Conservation (phyloP, 257 asterid species). For the Forsythia suspensa region DNA sequence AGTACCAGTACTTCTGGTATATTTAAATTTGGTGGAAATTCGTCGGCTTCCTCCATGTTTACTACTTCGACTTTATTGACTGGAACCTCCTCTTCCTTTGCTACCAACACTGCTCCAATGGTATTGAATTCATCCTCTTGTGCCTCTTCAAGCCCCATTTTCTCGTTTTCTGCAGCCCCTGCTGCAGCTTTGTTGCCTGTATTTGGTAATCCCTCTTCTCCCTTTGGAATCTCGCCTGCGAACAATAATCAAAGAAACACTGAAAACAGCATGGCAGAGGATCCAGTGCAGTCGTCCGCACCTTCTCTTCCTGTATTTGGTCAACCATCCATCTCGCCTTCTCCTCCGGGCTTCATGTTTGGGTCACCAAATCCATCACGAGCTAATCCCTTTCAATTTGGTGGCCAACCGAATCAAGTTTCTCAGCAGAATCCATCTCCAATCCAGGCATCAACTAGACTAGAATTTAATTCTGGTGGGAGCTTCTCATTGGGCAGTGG, state of each 20-base stretch:
- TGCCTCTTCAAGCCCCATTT: slow-evolving; percentile 34
- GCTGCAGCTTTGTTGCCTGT: slow-evolving; percentile 28
- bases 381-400: slow-evolving; percentile 52
- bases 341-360: slow-evolving; percentile 46
- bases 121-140: slow-evolving; percentile 40
- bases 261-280: slow-evolving; percentile 93
- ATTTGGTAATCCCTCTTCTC: slow-evolving; percentile 27
- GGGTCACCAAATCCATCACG: slow-evolving; percentile 44
- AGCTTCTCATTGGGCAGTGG: slow-evolving; percentile 83
- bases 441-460: slow-evolving; percentile 55
- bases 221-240: slow-evolving; percentile 39
- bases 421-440: slow-evolving; percentile 41
- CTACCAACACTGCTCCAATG: slow-evolving; percentile 34
- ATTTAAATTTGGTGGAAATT: slow-evolving; percentile 41
- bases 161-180: slow-evolving; percentile 40
- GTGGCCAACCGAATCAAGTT: slow-evolving; percentile 57
- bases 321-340: slow-evolving; percentile 43
- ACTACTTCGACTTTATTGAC: slow-evolving; percentile 38
- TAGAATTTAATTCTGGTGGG: slow-evolving; percentile 57
- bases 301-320: slow-evolving; percentile 42
- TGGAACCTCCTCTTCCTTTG: slow-evolving; percentile 39
- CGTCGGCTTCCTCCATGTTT: slow-evolving; percentile 40
- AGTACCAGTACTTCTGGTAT: slow-evolving; percentile 28
- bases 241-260: slow-evolving; percentile 50
- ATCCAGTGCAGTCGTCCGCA: slow-evolving; percentile 53